Evolutionary conservation across 2,329 filamentous ascomycete genomes (phyloP), one percentile per base, ranked within the genome.

Genomic region (Pseudocercospora musae): DNA sequence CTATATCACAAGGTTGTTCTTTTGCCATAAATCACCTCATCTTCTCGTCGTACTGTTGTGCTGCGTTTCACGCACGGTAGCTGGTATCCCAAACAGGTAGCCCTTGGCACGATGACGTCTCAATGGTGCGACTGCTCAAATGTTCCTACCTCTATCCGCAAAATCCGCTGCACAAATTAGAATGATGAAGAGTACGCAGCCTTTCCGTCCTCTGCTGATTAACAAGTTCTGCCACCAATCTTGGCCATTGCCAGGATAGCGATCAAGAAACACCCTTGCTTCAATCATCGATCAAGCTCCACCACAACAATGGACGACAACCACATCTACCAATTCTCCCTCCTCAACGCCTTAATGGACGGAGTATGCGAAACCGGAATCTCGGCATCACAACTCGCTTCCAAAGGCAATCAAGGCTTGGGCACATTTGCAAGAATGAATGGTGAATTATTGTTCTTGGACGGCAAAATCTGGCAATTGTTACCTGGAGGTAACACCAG

Each of bases 351-450:
- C 25, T 68, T 81, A 2, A 80, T 81, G 78, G 75, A 76, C 56
- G 79, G 78, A 15, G 72, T 80, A 42, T 78, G 77, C 62, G 77
- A 80, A 65, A 76, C 77, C 49, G 80, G 80, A 37, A 81, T 82
- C 61, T 71, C 78, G 56, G 80, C 78, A 53, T 75, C 79, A 44
- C 76, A 81, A 68, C 77, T 83, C 61, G 71, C 77, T 13, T 70
- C 73, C 44, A 77, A 81, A 67, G 81, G 81, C 56, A 81, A 81
- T 68, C 76, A 82, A 74, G 81, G 81, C 62, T 76, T 84, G 9
- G 81, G 81, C 62, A 79, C 80, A 33, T 82, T 80, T 64, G 69
- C 73, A 0, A 69, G 70, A 33, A 78, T 81, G 71, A 72, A 80
- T 64, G 79, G 79, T 57, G 79, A 80, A 62, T 70, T 80, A 11